Base-by-base conservation (phyloP, 2,329 filamentous ascomycete species). In the Microsporum canis region DNA sequence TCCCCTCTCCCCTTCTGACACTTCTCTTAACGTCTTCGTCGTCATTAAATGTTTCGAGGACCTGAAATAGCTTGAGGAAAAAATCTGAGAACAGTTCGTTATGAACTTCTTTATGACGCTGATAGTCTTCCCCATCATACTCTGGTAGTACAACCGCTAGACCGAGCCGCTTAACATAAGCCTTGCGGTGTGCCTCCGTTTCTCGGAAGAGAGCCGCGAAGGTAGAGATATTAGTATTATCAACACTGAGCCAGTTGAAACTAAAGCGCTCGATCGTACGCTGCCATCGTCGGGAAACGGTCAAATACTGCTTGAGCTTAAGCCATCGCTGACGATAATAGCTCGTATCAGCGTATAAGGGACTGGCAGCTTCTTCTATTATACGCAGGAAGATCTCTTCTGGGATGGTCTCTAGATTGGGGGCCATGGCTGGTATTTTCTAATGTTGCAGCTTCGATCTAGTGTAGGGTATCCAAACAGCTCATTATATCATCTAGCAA, bases 221-320 rank as follows among this genome's bases (percentile, higher is more conserved):
- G 6, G 43, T 45, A 45, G 43, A 45, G 7, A 45, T 14, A 1
- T 23, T 8, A 27, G 43, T 45, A 17, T 60, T 55, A n/a, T 55
- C 27, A 41, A 60, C 14, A 4, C 3, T 7, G 45, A 60, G 47
- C 6, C 45, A 7, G 4, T 34, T 34, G 47, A 60, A 27, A 14
- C n/a, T 17, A n/a, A 55, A 55, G 10, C 27, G 51, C 27, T 55
- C 51, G 12, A 55, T 31, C 14, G 27, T 31, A 6, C 51, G 12
- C 47, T 60, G 58, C 58, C 58, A 60, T 10, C 45, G 58, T 4
- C 58, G 43, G n/a, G 58, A 60, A 27, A 60, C 45, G n/a, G 58
- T 60, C 43, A 60, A 14, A 49, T 60, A 60, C 29, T 45, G 14
- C 36, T 17, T 47, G 14, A 43, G 51, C 29, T 43, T 49, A 23